Percentiles rank a stretch among this genome's conserved stretches.
These are phyloP conservation scores for Chiua virens DNA, from an alignment of 768 basidiomycete species.

Conservation along the genomic window DNA sequence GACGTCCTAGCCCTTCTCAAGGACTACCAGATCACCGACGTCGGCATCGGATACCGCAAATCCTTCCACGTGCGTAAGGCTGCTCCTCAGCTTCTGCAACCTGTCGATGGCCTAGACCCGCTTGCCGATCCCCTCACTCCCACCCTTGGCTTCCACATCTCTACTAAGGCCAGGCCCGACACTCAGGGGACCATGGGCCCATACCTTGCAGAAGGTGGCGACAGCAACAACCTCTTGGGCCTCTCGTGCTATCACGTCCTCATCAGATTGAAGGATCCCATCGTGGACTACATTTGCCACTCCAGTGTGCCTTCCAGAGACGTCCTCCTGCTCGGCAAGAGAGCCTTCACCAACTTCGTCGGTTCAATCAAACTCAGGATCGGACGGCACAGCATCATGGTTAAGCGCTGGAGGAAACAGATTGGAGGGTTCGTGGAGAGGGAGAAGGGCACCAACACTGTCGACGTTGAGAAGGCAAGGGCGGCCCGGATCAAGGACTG, in stretches of 20 bases:
- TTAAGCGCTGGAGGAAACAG: constrained; percentile 21
- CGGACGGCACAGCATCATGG: constrained; percentile 15
- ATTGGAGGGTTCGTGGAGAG: constrained; percentile 17
- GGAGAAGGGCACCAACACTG: neutral
- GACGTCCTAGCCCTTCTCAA: no score
- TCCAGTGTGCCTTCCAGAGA: constrained; percentile 27
- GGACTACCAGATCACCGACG: no score
- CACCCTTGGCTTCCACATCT: no score
- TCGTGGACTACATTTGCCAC: constrained; percentile 26
- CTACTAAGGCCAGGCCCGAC: no score
- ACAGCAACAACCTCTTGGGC: constrained; percentile 27
- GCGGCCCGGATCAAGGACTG: constrained; percentile 2
- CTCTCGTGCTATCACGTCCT: constrained; percentile 34
- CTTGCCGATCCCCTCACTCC: no score
- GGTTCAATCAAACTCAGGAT: constrained; percentile 31
- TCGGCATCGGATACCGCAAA: no score
- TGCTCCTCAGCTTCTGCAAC: no score
- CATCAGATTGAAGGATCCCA: constrained; percentile 23
- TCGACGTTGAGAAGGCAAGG: constrained; percentile 8
- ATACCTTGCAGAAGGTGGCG: constrained; percentile 36
- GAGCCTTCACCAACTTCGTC: constrained; percentile 26
- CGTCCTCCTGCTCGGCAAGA: constrained; percentile 34
- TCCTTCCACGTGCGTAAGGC: no score
- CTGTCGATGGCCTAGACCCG: no score
- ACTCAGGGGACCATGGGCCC: no score